Percentiles rank a stretch among this genome's conserved stretches.
These are phyloP conservation scores for Sistotremastrum suecicum DNA, from an alignment of 768 basidiomycete genomes.

Conservation along the genomic window DNA sequence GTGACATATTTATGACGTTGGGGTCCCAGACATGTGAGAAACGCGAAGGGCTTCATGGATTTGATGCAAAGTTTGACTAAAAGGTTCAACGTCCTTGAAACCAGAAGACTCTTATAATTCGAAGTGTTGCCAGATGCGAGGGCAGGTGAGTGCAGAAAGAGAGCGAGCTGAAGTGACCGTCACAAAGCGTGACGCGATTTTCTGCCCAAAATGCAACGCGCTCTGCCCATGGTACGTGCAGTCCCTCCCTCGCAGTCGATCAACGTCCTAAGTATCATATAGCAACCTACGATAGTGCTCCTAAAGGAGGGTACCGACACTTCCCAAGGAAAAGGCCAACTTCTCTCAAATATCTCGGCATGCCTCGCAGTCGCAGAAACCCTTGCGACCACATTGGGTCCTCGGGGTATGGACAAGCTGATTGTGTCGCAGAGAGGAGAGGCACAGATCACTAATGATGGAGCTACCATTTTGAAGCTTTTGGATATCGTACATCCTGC, in stretches of 20 bases:
- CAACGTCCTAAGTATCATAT: slow-evolving; percentile 8
- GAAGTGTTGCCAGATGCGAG: too few relatives aligned
- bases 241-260: background rate
- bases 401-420: slow-evolving; percentile 97
- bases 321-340: slow-evolving; percentile 84
- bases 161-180: too few relatives aligned
- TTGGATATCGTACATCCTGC: slow-evolving; percentile 98
- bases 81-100: too few relatives aligned
- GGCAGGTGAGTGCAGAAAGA: too few relatives aligned
- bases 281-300: slow-evolving; percentile 98
- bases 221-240: slow-evolving; percentile 54
- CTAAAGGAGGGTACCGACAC: slow-evolving; percentile 93
- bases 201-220: slow-evolving; percentile 61
- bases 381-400: slow-evolving; percentile 89
- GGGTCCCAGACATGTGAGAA: too few relatives aligned
- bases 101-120: too few relatives aligned
- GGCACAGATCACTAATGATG: slow-evolving; percentile 99
- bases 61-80: too few relatives aligned
- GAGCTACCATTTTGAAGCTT: slow-evolving; percentile 94
- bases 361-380: slow-evolving; percentile 90
- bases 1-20: too few relatives aligned
- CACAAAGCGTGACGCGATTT: background rate
- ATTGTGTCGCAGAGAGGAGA: slow-evolving; percentile 90
- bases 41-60: too few relatives aligned
- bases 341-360: slow-evolving; percentile 92